Percentiles rank a stretch among this genome's conserved stretches.
Evolutionary conservation across 352 stramenopile species (phyloP).

Genomic region (Globisporangium nodosum): DNA sequence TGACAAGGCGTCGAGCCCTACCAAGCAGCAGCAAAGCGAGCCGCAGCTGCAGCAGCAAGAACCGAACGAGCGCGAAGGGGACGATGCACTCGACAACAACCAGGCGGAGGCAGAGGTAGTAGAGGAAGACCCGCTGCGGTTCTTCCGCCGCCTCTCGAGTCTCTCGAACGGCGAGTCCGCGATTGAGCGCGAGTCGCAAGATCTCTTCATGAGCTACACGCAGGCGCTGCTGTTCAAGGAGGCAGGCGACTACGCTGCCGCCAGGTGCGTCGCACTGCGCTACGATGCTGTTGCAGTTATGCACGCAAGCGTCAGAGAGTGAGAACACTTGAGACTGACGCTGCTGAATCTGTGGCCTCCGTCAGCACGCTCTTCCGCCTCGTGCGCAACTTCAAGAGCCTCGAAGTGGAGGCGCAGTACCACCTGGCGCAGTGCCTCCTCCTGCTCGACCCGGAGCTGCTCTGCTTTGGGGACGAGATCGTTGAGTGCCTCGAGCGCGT

Average conservation of each 20-base stretch:
- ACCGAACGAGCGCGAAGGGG: neutral
- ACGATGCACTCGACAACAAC: neutral
- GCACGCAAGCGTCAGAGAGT: neutral
- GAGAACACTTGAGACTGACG: neutral
- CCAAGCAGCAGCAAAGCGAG: neutral
- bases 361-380: slow-evolving; percentile 22
- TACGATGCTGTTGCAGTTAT: too few relatives aligned
- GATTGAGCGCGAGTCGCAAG: slow-evolving; percentile 7
- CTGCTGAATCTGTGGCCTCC: neutral
- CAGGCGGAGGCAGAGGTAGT: slow-evolving; percentile 3
- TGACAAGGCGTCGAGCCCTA: neutral
- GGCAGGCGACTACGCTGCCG: slow-evolving; percentile 23
- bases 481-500: slow-evolving; percentile 28
- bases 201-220: slow-evolving; percentile 31
- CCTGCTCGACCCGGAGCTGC: slow-evolving; percentile 22
- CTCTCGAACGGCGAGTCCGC: neutral
- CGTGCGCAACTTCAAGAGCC: slow-evolving; percentile 13
- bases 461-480: slow-evolving; percentile 19
- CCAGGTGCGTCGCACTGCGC: slow-evolving; percentile 15
- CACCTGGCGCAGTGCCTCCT: slow-evolving; percentile 48
- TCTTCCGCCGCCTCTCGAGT: slow-evolving; percentile 19
- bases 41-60: neutral
- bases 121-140: slow-evolving; percentile 20
- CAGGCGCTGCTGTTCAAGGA: slow-evolving; percentile 39
- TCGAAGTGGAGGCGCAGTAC: slow-evolving; percentile 27